Base-by-base conservation (phyloP, 2,329 filamentous ascomycete genomes). In the Trichoderma aggressivum region DNA sequence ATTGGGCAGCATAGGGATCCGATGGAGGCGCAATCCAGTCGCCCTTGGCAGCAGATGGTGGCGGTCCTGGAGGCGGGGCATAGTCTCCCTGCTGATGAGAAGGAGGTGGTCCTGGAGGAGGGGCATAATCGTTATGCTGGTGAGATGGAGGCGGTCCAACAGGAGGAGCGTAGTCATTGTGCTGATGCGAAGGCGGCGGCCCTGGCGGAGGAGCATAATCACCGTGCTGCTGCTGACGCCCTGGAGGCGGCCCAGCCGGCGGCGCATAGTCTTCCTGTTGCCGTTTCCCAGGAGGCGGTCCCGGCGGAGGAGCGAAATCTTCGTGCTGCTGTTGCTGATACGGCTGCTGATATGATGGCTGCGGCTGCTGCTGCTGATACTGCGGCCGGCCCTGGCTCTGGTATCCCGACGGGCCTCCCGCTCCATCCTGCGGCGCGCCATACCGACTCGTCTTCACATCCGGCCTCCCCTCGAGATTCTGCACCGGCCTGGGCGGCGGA, bases 401-500 rank as follows among this genome's bases (percentile, higher is more conserved):
- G 24, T 58, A 68, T 5, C 65, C 50, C 7, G 66, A 66, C 18
- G 72, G 50, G 53, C 60, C 70, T 73, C 64, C 66, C 59, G 67
- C n/a, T 43, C 39, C 67, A 61, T 18, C 71, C 70, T 34, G 21
- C 70, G 32, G 47, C 64, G 60, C 30, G 43, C 58, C 58, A 47
- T 72, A 72, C 21, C 43, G 73, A 39, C 67, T 71, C 72, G 74
- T 75, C 74, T 78, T 79, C 62, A 74, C 75, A 63, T 77, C 77
- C 7, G 58, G 28, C 32, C 78, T 77, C 36, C 77, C 76, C 64
- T 77, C 74, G n/a, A 75, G 77, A n/a, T 74, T 72, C 75, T 78
- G 79, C 16, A 64, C 78, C 11, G 83, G 84, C 34, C 83, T 79
- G 3, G 85, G 80, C 8, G 82, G 79, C 24, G 80, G 80, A 34